Conservation (phyloP, 1,284 basidiomycete genomes). For the Sphagnurus paluster region DNA sequence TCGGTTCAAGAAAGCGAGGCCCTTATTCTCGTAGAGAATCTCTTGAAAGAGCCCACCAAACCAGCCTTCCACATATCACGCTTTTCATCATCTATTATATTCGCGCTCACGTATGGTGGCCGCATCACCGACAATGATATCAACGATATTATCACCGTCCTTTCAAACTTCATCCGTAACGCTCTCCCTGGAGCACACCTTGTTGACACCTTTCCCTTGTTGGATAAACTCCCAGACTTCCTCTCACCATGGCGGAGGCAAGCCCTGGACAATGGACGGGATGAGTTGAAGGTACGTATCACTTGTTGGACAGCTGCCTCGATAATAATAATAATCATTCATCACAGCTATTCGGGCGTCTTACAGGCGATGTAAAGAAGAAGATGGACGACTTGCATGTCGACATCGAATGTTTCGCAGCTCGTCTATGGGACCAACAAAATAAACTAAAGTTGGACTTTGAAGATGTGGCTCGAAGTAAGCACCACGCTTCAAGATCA, state of each 20-base stretch:
- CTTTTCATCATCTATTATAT: conserved; percentile 26
- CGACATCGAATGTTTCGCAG: conserved; percentile 24
- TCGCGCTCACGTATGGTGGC: conserved; percentile 25
- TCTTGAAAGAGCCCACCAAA: background rate
- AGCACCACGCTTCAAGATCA: background rate
- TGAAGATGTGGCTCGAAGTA: conserved; percentile 2
- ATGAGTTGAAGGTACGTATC: conserved; percentile 20
- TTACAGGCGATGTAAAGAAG: conserved; percentile 23
- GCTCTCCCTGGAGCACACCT: conserved; percentile 27
- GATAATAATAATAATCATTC: background rate
- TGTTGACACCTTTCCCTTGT: conserved; percentile 28
- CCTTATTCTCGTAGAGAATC: background rate
- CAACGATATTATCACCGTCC: conserved; percentile 21
- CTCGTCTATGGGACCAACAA: conserved; percentile 20
- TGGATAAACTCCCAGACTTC: conserved; percentile 27
- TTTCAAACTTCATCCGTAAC: conserved; percentile 23
- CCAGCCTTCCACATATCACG: conserved; percentile 8
- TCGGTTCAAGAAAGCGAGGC: conserved; percentile 14
- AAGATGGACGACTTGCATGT: conserved; percentile 18
- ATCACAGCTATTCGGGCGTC: conserved; percentile 22
- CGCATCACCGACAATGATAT: conserved; percentile 22
- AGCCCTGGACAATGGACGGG: conserved; percentile 22
- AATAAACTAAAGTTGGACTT: conserved; percentile 12
- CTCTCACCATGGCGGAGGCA: conserved; percentile 26
- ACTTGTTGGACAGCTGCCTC: too few relatives aligned